Evolutionary conservation across 805 yeast genomes (phyloP).

Genomic region (Barnettozyma botsteinii): DNA sequence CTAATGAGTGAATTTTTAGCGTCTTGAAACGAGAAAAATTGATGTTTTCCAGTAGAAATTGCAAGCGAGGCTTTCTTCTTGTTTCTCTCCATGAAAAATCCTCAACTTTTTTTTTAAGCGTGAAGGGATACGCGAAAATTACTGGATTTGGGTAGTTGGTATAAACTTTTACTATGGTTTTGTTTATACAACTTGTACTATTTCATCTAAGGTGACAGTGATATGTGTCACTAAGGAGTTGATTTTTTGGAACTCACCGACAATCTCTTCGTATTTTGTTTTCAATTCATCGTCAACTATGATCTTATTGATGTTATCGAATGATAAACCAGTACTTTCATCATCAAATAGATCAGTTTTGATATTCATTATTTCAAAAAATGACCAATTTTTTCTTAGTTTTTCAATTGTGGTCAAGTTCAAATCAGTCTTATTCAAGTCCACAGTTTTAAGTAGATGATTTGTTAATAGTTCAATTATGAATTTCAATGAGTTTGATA

Average conservation of each 20-base stretch:
- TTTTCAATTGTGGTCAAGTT: slow-evolving; percentile 27
- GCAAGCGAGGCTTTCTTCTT: too few relatives aligned
- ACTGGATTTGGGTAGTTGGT: not conserved
- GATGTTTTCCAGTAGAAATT: too few relatives aligned
- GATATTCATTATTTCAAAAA: slow-evolving; percentile 31
- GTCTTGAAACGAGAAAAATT: not conserved
- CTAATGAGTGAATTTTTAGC: too few relatives aligned
- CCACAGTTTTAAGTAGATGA: slow-evolving; percentile 9
- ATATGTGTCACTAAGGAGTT: slow-evolving; percentile 3
- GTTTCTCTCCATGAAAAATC: too few relatives aligned
- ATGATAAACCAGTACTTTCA: slow-evolving; percentile 5
- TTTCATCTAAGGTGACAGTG: slow-evolving; percentile 3
- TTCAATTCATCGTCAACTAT: slow-evolving; percentile 20
- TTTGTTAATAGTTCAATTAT: slow-evolving; percentile 21
- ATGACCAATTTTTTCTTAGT: slow-evolving; percentile 34
- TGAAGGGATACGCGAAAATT: not conserved
- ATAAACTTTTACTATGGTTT: not conserved
- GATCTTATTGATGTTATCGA: slow-evolving; percentile 13
- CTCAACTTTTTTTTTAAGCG: not conserved
- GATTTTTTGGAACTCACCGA: slow-evolving; percentile 9
- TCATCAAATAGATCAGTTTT: slow-evolving; percentile 14
- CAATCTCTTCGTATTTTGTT: slow-evolving; percentile 10
- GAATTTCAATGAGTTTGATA: slow-evolving; percentile 32
- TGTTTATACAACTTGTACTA: slow-evolving; percentile 3
- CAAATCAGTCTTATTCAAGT: slow-evolving; percentile 23